Evolutionary conservation across 257 asterid genomes (phyloP).

Genomic region (Forsythia suspensa): DNA sequence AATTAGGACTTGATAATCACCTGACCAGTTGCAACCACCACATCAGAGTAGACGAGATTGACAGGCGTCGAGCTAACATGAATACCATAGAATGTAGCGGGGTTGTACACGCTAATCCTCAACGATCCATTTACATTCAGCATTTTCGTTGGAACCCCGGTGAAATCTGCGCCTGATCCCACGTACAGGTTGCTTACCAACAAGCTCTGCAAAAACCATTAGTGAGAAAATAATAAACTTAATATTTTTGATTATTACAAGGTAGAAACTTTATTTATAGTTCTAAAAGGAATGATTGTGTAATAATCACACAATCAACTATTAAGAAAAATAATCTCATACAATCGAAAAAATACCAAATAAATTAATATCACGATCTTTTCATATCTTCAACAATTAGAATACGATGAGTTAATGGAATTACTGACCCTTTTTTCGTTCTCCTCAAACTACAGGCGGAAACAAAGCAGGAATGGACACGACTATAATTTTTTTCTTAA

Average conservation of each 20-base stretch:
- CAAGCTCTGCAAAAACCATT: constrained; percentile 60
- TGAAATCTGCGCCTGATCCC: constrained; percentile 76
- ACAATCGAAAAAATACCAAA: no score
- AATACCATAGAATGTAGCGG: constrained; percentile 88
- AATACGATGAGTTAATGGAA: background rate
- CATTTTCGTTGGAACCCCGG: constrained; percentile 82
- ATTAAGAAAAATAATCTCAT: no score
- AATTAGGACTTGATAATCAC: constrained; percentile 29
- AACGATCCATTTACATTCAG: constrained; percentile 71
- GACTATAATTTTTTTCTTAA: no score
- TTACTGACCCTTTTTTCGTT: background rate
- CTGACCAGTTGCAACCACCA: constrained; percentile 81
- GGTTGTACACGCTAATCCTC: constrained; percentile 74
- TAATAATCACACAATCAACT: no score
- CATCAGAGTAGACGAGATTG: constrained; percentile 71
- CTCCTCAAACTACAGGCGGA: background rate
- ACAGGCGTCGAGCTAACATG: constrained; percentile 80
- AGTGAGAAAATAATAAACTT: no score
- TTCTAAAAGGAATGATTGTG: no score
- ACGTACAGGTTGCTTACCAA: constrained; percentile 62
- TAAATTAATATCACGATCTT: no score
- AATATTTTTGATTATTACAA: no score
- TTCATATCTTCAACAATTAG: background rate
- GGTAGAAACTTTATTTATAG: no score
- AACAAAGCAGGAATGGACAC: no score